Evolutionary conservation across 345 rosid species (phyloP).

Genomic region (Citrus mangshanensis): DNA sequence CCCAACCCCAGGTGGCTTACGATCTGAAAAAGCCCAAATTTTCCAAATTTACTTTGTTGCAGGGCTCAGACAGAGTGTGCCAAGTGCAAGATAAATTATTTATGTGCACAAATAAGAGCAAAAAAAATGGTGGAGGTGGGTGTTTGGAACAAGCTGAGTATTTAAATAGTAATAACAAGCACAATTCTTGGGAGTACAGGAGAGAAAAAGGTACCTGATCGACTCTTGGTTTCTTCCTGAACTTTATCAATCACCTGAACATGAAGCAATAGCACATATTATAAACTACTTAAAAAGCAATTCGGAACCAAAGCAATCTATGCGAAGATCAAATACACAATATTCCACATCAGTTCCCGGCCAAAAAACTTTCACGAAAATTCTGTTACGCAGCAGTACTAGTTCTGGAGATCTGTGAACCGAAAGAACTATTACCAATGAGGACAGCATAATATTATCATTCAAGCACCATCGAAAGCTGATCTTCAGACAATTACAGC

Average conservation of each 20-base stretch:
- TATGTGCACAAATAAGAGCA: background rate
- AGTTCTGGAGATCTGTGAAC: background rate
- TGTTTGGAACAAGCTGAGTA: background rate
- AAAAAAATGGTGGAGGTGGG: background rate
- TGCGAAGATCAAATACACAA: background rate
- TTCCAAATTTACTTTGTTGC: background rate
- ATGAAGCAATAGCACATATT: conserved; percentile 14
- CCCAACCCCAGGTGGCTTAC: conserved; percentile 76
- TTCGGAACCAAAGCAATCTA: background rate
- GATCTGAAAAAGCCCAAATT: conserved; percentile 39
- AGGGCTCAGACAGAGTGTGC: background rate
- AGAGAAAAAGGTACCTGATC: conserved; percentile 39
- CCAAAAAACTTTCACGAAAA: background rate
- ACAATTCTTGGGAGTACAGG: background rate
- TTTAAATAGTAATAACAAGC: background rate
- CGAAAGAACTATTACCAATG: background rate
- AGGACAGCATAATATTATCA: background rate
- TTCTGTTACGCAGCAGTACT: background rate
- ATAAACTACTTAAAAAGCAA: background rate
- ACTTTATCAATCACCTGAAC: conserved; percentile 78
- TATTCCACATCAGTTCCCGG: too few species aligned
- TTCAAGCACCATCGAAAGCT: background rate
- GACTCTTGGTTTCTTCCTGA: conserved; percentile 76
- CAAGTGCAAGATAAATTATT: background rate
- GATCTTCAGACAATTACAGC: background rate